Evolutionary conservation across 768 basidiomycete genomes (phyloP), one percentile per base, ranked within the genome.

Genomic region (Suillus paluster): DNA sequence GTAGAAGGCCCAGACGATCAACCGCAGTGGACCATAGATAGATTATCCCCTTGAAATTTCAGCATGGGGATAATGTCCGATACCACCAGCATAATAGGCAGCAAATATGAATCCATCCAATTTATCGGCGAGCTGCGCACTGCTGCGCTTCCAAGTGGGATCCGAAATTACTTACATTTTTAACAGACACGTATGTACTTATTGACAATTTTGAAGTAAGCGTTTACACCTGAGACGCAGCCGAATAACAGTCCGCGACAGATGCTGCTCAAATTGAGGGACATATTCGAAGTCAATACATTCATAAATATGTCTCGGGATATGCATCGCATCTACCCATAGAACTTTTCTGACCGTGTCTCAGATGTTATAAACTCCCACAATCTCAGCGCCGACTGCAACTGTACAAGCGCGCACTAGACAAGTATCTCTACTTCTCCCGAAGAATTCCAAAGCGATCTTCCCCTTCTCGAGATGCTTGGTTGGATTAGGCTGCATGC

Each of bases 21-120:
- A 25, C 80, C 85, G 14, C 74, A 74, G 65, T 97, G 95, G 95
- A 86, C 79, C 71, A 85, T 95, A 57, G 88, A 95, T 57, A 80
- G 94, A 58, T 79, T 97, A 58, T 83, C 93, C 3, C 94, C 94
- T 4, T 93, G n/a, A 78, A 81, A 56, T 36, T 46, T 21, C 14
- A 63, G 21, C 38, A 48, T 25, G 14, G n/a, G 36, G 12, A 23
- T 11, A 54, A 21, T 57, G 6, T 2, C 52, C 34, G 57, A 54
- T 54, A 54, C 57, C 34, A 36, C 23, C 11, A 30, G 15, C 17
- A 33, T 54, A 27, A 33, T 54, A 27, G 50, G 27, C 17, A 58
- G 17, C 49, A 58, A 30, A 33, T 19, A 52, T 36, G 57, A 53
- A 27, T 23, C 27, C 56, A 25, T 41, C n/a, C 14, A 19, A 25